phyloP scores from a whole-genome alignment of 164 flowering plant species.

The Cinnamomum micranthum region DNA sequence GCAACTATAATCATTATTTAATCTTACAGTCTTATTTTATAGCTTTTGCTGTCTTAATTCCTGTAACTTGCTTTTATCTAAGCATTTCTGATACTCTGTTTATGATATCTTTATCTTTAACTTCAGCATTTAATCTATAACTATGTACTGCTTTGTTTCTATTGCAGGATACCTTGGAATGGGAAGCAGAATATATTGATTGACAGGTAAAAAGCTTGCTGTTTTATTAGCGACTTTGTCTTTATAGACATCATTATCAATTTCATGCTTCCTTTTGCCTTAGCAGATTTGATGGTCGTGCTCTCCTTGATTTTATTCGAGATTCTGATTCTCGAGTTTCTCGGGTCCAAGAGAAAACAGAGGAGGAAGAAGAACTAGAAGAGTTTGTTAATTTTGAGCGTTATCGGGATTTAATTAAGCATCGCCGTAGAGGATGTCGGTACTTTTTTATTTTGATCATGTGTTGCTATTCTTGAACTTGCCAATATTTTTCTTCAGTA shows the following conservation, averaged over 20 bases:
- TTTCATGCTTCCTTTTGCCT: constrained; percentile 1
- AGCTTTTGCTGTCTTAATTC: background rate
- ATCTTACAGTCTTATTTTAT: background rate
- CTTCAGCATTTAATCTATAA: background rate
- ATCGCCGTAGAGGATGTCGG: constrained; percentile 99
- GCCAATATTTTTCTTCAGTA: constrained; percentile 3
- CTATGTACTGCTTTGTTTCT: background rate
- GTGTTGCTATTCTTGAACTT: constrained; percentile 10
- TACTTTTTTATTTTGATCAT: constrained; percentile 58
- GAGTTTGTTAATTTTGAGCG: constrained; percentile 99
- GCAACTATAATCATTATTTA: background rate
- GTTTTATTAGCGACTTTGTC: background rate
- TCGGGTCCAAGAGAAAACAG: constrained; percentile 61
- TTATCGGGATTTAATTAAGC: constrained; percentile 99
- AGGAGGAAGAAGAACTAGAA: constrained; percentile 94
- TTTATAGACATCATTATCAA: background rate
- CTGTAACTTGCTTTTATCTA: background rate
- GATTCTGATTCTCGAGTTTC: constrained; percentile 50
- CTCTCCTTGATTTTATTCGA: constrained; percentile 90
- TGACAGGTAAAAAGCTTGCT: constrained; percentile 56
- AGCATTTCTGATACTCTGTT: background rate
- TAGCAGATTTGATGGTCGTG: constrained; percentile 92
- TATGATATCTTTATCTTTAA: background rate
- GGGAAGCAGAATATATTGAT: constrained; percentile 84
- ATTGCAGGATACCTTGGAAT: constrained; percentile 92